A percentile compares a stretch with the other conserved stretches of the same genome.
phyloP scores from a whole-genome alignment of 75 land plant genomes.

The Chamaecyparis obtusa region DNA sequence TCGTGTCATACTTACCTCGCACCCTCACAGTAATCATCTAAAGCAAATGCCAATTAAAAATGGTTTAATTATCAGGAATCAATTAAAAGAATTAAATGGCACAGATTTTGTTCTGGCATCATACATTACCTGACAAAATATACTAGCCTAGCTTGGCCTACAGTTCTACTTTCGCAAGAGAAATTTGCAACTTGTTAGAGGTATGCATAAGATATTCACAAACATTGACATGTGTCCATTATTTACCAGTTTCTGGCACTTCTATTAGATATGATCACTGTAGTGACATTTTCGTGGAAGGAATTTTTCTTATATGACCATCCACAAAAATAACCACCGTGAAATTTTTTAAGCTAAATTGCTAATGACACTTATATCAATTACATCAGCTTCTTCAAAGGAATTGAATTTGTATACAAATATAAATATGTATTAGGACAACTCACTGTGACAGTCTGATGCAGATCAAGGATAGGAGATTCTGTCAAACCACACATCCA shows the following conservation, averaged over 20 bases:
- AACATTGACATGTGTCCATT: too few species aligned
- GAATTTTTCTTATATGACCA: background rate
- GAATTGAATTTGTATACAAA: background rate
- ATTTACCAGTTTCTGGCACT: too few species aligned
- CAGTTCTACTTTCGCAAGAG: background rate
- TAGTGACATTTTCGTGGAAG: too few species aligned
- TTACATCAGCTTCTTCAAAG: background rate
- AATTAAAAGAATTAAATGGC: background rate
- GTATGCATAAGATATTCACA: too few species aligned
- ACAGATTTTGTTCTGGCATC: background rate
- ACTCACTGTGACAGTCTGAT: background rate
- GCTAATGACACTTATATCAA: background rate
- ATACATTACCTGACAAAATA: background rate
- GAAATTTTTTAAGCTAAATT: too few species aligned
- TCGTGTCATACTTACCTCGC: too few species aligned
- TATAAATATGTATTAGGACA: background rate
- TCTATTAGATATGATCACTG: too few species aligned
- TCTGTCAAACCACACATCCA: too few species aligned
- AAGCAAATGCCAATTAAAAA: too few species aligned
- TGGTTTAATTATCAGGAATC: background rate
- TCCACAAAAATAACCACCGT: background rate
- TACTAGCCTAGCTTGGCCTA: background rate
- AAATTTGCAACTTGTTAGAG: background rate
- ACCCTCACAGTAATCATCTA: too few species aligned
- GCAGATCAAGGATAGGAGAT: too few species aligned